phyloP scores from a whole-genome alignment of 2,329 filamentous ascomycete genomes.

The Aspergillus novoparasiticus region DNA sequence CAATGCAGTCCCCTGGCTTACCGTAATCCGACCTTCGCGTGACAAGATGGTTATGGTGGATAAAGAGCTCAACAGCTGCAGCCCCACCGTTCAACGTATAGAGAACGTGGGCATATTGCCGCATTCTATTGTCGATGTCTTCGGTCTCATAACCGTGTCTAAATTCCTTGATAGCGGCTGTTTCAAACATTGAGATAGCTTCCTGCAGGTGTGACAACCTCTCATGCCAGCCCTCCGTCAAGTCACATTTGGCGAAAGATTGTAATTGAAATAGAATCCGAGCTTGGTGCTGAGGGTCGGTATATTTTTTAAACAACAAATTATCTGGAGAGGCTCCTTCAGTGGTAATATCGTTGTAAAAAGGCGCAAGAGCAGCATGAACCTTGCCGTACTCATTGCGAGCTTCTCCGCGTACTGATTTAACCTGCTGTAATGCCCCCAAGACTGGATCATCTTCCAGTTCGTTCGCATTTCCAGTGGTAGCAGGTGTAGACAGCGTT shows the following conservation, averaged over 20 bases:
- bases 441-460: conserved; percentile 68
- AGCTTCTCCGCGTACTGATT: conserved; percentile 80
- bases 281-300: conserved; percentile 86
- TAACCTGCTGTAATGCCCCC: conserved; percentile 68
- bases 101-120: conserved; percentile 83
- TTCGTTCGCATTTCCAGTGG: conserved; percentile 29
- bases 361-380: conserved; percentile 83
- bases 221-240: conserved; percentile 70
- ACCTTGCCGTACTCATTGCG: conserved; percentile 88
- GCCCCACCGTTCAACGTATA: conserved; percentile 78
- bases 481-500: conserved; percentile 52
- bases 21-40: conserved; percentile 70
- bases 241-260: conserved; percentile 79
- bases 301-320: conserved; percentile 81
- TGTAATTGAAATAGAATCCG: conserved; percentile 82
- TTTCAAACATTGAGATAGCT: conserved; percentile 85
- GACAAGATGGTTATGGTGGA: conserved; percentile 86
- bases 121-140: conserved; percentile 88
- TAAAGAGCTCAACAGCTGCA: conserved; percentile 79
- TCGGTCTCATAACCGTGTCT: conserved; percentile 87
- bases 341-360: conserved; percentile 79
- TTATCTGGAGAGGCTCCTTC: conserved; percentile 74
- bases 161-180: conserved; percentile 86
- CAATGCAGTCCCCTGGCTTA: conserved; percentile 79
- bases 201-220: conserved; percentile 71